A percentile compares a stretch with the other conserved stretches of the same genome.
Conservation (phyloP, 768 basidiomycete genomes). For the Lyophyllum atratum region DNA sequence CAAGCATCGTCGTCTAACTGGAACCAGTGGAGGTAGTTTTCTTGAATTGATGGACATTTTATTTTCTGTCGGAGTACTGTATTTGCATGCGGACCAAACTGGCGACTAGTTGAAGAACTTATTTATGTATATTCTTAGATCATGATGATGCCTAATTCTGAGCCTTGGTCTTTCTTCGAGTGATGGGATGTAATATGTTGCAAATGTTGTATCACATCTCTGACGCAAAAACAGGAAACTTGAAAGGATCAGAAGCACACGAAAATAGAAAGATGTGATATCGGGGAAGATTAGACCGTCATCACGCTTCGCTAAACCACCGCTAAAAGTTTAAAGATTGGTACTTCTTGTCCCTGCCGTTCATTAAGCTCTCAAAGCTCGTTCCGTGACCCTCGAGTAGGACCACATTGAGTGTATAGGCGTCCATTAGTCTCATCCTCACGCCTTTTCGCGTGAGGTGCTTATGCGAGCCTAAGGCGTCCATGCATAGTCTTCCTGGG, state of each 20-base stretch:
- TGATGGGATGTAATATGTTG: neutral
- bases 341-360: neutral
- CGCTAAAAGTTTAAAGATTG: constrained; percentile 6
- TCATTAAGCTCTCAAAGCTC: neutral
- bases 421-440: too few relatives aligned
- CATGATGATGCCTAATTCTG: neutral
- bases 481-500: neutral
- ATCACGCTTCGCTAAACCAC: neutral
- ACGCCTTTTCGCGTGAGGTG: too few relatives aligned
- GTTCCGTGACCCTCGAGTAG: too few relatives aligned
- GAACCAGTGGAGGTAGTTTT: neutral
- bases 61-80: neutral
- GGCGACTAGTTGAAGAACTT: neutral
- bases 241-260: neutral
- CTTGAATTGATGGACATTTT: neutral
- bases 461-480: neutral
- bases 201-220: neutral
- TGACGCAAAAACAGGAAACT: constrained; percentile 5
- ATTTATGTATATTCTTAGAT: neutral
- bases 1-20: neutral
- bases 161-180: neutral
- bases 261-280: constrained; percentile 2
- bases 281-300: neutral
- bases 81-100: neutral
- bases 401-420: too few relatives aligned